Evolutionary conservation across 805 yeast species (phyloP), one percentile per base, ranked within the genome.

Genomic region (Grigorovia jiainica): DNA sequence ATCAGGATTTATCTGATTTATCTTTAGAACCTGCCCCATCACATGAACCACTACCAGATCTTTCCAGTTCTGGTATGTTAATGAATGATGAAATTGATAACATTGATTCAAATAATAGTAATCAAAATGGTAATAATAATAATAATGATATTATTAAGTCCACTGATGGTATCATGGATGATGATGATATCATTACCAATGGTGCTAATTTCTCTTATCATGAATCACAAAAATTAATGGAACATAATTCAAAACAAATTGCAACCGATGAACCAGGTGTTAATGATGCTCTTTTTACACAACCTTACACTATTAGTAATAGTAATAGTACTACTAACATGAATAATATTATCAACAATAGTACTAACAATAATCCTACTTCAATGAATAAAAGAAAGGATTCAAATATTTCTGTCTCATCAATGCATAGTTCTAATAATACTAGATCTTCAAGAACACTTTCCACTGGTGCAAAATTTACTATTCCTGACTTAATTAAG

Each of bases 201-300:
- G 47, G 42, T 31, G 53, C 66, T 2, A 55, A 59, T 36, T 60
- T 54, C 31, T 60, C 65, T 2, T 62, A 60, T 40, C 58, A 53
- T 32, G 65, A 62, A 39, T 52, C 51, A 32, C 55, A 55, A 37
- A 49, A 59, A 29, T 45, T 58, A 31, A 39, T 58, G 17, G 64
- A 62, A 7, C 52, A 57, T 24, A 60, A 52, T 21, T 52, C 56
- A 18, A 62, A 61, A 35, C 51, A 53, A 35, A 39, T 47, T 15
- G 60, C 62, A 11, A 52, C 65, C 40, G 58, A 62, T 49, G 57
- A 51, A 21, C 47, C 43, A 21, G 38, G 34, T 20, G 40, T 35
- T 8, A 45, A 46, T 11, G 21, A 43, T 15, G 44, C 49, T 11
- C 42, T 48, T 11, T 36, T 48, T 25, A 49, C 47, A 20, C 56